Evolutionary conservation across 352 stramenopile genomes (phyloP), one percentile per base, ranked within the genome.

Genomic region (Phytophthora brassicae): DNA sequence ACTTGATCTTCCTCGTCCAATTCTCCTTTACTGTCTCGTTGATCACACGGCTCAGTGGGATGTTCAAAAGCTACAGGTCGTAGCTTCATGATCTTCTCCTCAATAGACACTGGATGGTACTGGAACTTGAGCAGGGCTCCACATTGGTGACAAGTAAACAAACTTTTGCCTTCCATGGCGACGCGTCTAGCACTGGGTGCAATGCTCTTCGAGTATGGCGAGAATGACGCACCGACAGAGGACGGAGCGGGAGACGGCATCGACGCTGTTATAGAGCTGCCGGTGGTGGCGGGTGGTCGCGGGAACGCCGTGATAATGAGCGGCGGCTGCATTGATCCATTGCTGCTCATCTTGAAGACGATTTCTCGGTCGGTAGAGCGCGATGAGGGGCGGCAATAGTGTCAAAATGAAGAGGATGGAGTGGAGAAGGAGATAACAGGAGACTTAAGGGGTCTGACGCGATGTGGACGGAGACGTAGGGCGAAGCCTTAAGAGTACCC

Each of bases 131-230:
- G 79, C 56, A 91, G 57, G 22, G 79, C 71, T 36, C 78, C 79
- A 56, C 82, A 91, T 44, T 86, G 74, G 59, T 84, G 77, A 52
- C 82, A 91, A 58, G 79, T 91, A 44, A 91, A 91, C 20, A 91
- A 66, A 46, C 77, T 88, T 48, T 91, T 91, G 29, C 82, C 82
- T 47, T 91, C 82, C 65, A 91, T 87, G 31, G 76, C 70, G 46
- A 82, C 58, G 23, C 63, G 68, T 66, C 58, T 57, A n/a, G 53
- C 45, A 28, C 29, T 66, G 9, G 35, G 63, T 6, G 33, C 47
- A n/a, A 56, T 48, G 33, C 57, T 75, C 14, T 52, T 59, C 24
- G 67, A 20, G 46, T 67, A 75, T 19, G 68, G 68, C 35, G 68
- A 72, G 51, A 66, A 75, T 22, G 63, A 66, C 4, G 68, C 49